phyloP scores from a whole-genome alignment of 2,329 filamentous ascomycete genomes.

The Phialophora verrucosa region DNA sequence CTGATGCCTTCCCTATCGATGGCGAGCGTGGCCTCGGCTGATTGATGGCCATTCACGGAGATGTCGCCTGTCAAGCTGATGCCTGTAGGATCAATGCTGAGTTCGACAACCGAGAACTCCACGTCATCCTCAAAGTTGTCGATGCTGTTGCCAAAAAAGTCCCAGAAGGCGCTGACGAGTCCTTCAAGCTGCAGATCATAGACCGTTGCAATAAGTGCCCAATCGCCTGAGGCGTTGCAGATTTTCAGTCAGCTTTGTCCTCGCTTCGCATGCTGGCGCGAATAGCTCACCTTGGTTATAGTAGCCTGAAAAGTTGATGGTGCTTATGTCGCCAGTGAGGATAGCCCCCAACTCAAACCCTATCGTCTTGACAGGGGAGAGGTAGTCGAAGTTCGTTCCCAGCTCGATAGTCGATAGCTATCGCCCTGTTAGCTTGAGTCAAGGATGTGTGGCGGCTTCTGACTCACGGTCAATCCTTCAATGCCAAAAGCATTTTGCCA shows the following conservation, averaged over 20 bases:
- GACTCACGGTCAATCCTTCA: not conserved
- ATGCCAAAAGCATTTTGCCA: slow-evolving; percentile 1
- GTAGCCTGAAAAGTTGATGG: slow-evolving; percentile 5
- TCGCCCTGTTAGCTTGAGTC: not conserved
- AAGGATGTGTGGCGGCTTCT: not conserved
- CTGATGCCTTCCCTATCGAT: slow-evolving; percentile 2
- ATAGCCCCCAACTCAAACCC: not conserved
- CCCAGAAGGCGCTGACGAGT: not conserved
- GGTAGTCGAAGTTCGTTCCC: slow-evolving; percentile 5
- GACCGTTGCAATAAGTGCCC: not conserved
- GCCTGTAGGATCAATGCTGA: slow-evolving; percentile 7
- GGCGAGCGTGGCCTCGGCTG: slow-evolving; percentile 1
- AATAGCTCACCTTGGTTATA: not conserved
- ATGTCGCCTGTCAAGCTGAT: slow-evolving; percentile 3
- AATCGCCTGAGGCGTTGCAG: not conserved
- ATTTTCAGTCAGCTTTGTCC: not conserved
- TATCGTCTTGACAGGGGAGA: not conserved
- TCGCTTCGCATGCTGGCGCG: not conserved
- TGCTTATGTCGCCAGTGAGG: not conserved
- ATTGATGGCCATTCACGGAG: not conserved
- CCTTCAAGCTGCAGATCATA: slow-evolving; percentile 3
- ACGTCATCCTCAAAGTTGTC: not conserved
- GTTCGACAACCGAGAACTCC: not conserved
- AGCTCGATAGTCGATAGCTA: not conserved
- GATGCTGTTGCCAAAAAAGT: not conserved